Evolutionary conservation across 768 basidiomycete species (phyloP).

Genomic region (Kondoa malvinella): DNA sequence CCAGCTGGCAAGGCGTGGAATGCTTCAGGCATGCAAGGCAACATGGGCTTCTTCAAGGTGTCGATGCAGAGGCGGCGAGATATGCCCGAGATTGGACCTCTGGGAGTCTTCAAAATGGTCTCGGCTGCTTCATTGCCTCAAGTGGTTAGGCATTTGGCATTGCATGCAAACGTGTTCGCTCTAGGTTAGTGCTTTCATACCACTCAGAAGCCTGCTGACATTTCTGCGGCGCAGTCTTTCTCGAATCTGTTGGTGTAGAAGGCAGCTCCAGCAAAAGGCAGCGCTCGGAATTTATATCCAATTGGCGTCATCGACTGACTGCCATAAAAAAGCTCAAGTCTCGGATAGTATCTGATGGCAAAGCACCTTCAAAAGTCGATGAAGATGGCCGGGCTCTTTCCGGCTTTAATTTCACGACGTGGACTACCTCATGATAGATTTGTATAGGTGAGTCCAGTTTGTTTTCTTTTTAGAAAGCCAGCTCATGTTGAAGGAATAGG

Average conservation of each 20-base stretch:
- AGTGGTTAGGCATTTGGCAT: conserved; percentile 71
- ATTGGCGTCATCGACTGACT: conserved; percentile 11
- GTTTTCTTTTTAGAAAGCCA: neutral
- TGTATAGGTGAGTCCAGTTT: neutral
- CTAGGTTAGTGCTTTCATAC: conserved; percentile 40
- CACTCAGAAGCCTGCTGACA: neutral
- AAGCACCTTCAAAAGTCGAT: neutral
- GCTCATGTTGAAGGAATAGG: no score
- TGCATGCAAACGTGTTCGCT: conserved; percentile 78
- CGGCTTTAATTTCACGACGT: neutral
- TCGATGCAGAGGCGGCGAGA: conserved; percentile 70
- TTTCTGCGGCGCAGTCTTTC: conserved; percentile 8
- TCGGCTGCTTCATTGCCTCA: conserved; percentile 70
- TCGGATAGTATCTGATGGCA: neutral
- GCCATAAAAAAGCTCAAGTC: neutral
- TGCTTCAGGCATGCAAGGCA: conserved; percentile 52
- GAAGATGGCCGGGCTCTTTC: neutral
- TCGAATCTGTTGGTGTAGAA: conserved; percentile 18
- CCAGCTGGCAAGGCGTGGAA: conserved; percentile 66
- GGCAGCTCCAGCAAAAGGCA: conserved; percentile 11
- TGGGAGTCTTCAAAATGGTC: conserved; percentile 86
- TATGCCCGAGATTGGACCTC: conserved; percentile 84
- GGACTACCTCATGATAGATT: neutral
- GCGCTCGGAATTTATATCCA: conserved; percentile 13
- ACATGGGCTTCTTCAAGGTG: conserved; percentile 75